phyloP scores from a whole-genome alignment of 2,329 filamentous ascomycete species.

The Ilyonectria mors-panacis region DNA sequence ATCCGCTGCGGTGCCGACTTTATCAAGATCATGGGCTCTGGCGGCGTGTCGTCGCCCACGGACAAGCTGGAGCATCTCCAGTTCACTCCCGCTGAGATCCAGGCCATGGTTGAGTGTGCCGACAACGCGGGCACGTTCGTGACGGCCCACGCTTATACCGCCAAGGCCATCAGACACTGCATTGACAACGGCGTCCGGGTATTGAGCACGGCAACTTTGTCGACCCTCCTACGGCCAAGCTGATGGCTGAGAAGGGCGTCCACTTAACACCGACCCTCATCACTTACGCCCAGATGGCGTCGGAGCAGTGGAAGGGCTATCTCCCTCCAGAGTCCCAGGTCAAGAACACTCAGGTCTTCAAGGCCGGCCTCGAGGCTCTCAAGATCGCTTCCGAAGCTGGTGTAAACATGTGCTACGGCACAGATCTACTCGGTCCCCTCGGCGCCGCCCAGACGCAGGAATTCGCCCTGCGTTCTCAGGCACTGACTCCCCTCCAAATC shows the following conservation, averaged over 20 bases:
- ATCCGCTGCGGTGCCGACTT: constrained; percentile 70
- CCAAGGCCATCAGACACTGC: constrained; percentile 67
- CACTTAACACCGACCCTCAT: constrained; percentile 69
- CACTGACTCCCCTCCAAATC: constrained; percentile 39
- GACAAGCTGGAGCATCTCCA: constrained; percentile 68
- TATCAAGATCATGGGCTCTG: constrained; percentile 73
- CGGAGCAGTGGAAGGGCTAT: constrained; percentile 57
- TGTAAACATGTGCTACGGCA: constrained; percentile 69
- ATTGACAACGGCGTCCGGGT: constrained; percentile 55
- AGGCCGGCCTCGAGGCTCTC: constrained; percentile 61
- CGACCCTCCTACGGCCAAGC: constrained; percentile 57
- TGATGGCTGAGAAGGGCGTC: constrained; percentile 64
- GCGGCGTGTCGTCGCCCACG: constrained; percentile 69
- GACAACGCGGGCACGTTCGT: constrained; percentile 66
- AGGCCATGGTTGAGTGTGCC: constrained; percentile 66
- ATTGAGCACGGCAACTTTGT: constrained; percentile 64
- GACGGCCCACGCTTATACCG: constrained; percentile 71
- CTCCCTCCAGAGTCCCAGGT: constrained; percentile 58
- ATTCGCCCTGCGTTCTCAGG: constrained; percentile 47
- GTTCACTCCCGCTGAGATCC: constrained; percentile 69
- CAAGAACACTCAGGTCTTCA: constrained; percentile 66
- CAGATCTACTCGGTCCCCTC: constrained; percentile 52
- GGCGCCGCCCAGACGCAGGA: constrained; percentile 50
- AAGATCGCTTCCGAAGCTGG: constrained; percentile 66
- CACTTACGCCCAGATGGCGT: constrained; percentile 64